Base-by-base conservation (phyloP, 2,329 filamentous ascomycete species). In the Trichoderma citrinoviride region DNA sequence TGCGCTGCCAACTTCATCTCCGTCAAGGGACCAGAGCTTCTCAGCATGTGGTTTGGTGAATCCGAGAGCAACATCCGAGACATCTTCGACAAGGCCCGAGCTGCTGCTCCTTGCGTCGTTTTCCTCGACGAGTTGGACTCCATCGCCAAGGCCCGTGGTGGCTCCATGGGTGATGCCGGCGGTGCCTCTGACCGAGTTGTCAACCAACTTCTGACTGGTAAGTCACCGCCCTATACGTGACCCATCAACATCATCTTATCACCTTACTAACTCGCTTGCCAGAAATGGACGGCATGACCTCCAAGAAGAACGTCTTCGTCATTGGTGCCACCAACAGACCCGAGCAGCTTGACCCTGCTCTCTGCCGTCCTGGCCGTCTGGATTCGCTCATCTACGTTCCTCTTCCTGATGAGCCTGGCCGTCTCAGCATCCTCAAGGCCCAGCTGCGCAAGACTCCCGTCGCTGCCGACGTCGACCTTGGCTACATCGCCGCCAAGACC, bases 41-140 rank as follows among this genome's bases (percentile, higher is more conserved):
- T 99, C 73, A 97, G 93, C 79, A 99, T 99, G 95, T 99, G 95
- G 95, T 99, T 99, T 76, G 95, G 95, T 89, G 95, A 99, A 83
- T 99, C 95, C 62, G 96, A 99, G 83, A 97, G 92, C 87, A 99
- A 99, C 82, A 98, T 99, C 70, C 92, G 95, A 77, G 95, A 99
- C 78, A 99, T 99, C 74, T 99, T 99, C 79, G 95, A 99, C 87
- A 99, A 98, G 88, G 95, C 95, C 70, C 92, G 95, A 77, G 96
- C 95, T 68, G 95, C 96, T 67, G 95, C 95, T 73, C 95, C 95
- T 81, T 99, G 96, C 74, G 92, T 99, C 68, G 95, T 99, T 73
- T 99, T 99, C 90, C 86, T 99, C 70, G 95, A 99, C 73, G 95
- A 99, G 84, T 81, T 99, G 80, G 95, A 99, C 76, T 99, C 95